Conservation (phyloP, 805 yeast species). For the Zygotorulaspora florentina region DNA sequence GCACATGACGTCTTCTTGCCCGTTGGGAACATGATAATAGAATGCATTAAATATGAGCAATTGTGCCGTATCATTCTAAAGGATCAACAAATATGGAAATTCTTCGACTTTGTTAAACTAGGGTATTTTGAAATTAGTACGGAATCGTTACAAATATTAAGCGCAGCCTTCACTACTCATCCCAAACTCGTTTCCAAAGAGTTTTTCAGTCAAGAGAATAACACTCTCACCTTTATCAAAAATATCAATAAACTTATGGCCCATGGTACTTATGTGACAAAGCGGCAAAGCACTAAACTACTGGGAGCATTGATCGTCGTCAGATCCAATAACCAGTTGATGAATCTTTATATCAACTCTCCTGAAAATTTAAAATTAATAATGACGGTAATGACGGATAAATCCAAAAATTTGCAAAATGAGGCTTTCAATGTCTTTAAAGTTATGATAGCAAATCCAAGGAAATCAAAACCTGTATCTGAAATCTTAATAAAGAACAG, state of each 20-base stretch:
- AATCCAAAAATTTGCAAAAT: slow-evolving; percentile 79
- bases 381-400: slow-evolving; percentile 83
- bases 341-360: slow-evolving; percentile 73
- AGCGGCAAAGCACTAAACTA: slow-evolving; percentile 81
- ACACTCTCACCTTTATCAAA: slow-evolving; percentile 55
- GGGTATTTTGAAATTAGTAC: slow-evolving; percentile 87
- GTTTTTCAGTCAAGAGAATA: slow-evolving; percentile 50
- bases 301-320: slow-evolving; percentile 67
- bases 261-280: slow-evolving; percentile 83
- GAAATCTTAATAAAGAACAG: slow-evolving; percentile 84
- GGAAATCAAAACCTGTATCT: slow-evolving; percentile 69
- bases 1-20: slow-evolving; percentile 60
- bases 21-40: slow-evolving; percentile 76
- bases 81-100: slow-evolving; percentile 70
- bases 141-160: slow-evolving; percentile 76
- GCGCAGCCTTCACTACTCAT: slow-evolving; percentile 65
- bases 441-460: slow-evolving; percentile 94
- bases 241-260: slow-evolving; percentile 66
- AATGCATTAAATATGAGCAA: slow-evolving; percentile 74
- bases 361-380: slow-evolving; percentile 79
- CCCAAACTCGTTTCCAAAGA: slow-evolving; percentile 59
- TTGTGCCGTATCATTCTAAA: slow-evolving; percentile 57
- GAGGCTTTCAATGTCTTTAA: slow-evolving; percentile 94
- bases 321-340: slow-evolving; percentile 64
- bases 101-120: slow-evolving; percentile 69